Base-by-base conservation (phyloP, 208 protist species). In the Acanthamoeba sp. region DNA sequence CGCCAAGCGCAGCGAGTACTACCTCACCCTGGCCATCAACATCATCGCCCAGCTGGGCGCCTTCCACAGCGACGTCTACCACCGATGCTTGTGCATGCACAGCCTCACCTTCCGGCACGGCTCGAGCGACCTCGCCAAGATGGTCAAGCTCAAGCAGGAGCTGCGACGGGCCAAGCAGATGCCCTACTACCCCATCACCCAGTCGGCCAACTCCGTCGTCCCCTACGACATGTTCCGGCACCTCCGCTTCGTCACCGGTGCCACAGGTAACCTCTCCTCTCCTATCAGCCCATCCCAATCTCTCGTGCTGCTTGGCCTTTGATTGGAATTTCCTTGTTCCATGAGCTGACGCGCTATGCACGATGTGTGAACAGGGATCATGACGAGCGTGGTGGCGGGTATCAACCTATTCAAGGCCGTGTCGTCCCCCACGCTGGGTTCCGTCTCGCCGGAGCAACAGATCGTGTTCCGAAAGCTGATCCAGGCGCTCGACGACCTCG, bases 61-160 rank as follows among this genome's bases (percentile, higher is more conserved):
- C 29, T 87, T 87, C 50, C 66, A 88, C 78, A 88, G 85, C 34
- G 85, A 91, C 45, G 85, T 73, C 38, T 91, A 91, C 29, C 85
- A 91, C 24, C 85, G 85, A 4, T 91, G 85, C 45, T 38, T 91
- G 55, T 91, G 85, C 59, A 73, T 91, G 85, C 48, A 91, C 45
- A 91, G 48, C 85, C 85, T 91, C 55, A 91, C 59, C 20, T 91
- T 91, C 85, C 36, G 59, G 1, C 48, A 73, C 38, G 85, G 85
- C 1, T 40, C 85, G 27, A 91, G 20, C 36, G 85, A 91, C 59
- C 48, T 64, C 5, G 34, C 85, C 18, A 91, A 91, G 45, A 91
- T 91, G 48, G 85, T 91, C 7, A 73, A 91, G 59, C 59, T 91
- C 34, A 91, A 91, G 59, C 55, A 91, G 24, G 85, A 91, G 85